Evolutionary conservation across 352 stramenopile species (phyloP), one percentile per base, ranked within the genome.

Genomic region (Pythium insidiosum): DNA sequence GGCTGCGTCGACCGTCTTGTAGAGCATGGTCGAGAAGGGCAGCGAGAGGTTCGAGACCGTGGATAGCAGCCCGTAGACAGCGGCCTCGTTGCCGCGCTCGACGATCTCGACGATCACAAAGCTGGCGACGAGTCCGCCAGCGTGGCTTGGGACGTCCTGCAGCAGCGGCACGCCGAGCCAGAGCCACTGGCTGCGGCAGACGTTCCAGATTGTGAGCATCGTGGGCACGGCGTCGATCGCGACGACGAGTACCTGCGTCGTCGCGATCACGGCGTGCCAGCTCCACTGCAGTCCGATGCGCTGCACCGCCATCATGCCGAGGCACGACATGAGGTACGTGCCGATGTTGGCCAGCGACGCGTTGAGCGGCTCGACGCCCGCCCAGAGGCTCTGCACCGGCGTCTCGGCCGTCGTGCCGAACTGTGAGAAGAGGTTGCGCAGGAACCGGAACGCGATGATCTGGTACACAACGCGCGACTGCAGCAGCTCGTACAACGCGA

Each of bases 141-240:
- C 68, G 23, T 52, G 63, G 49, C 66, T 68, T 10, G 68, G 69
- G 25, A 85, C 55, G 13, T 68, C 54, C 33, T 75, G 64, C 6
- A 79, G 54, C 26, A n/a, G n/a, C n/a, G n/a, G n/a, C n/a, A n/a
- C n/a, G n/a, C n/a, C n/a, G n/a, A n/a, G n/a, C n/a, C n/a, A 84
- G 39, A 84, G 79, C 69, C 72, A 85, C 26, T 85, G 72, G 40
- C 63, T 78, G n/a, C 71, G 66, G 25, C 76, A 66, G 6, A 85
- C 69, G 33, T 85, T 35, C 72, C 72, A 85, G 53, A 82, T 77
- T 12, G 72, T 84, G 36, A 79, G 51, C 36, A 80, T 70, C 4
- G 66, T 79, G 9, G 65, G 64, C 22, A 78, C 48, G 1, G 50
- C 42, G 41, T 85, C 72, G 20, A 76, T 48, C 13, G 63, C 43